Percentiles rank a stretch among this genome's conserved stretches.
Conservation (phyloP, 1,139 yeast species). For the Candida sojae region DNA sequence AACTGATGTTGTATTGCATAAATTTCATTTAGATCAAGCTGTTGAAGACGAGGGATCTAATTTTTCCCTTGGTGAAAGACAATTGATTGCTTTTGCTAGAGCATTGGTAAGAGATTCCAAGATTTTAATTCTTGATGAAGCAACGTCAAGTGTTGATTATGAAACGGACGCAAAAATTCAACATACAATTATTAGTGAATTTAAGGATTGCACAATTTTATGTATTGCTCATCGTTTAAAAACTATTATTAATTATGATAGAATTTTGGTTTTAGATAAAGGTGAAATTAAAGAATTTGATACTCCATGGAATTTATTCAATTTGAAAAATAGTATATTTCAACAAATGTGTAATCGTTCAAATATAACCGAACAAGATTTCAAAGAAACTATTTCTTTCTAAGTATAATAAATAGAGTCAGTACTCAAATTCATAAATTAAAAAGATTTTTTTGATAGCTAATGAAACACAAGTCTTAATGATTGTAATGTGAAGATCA, state of each 20-base stretch:
- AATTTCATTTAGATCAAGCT: slow-evolving; percentile 39
- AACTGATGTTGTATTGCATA: slow-evolving; percentile 23
- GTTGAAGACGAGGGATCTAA: slow-evolving; percentile 44
- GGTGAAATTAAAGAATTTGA: slow-evolving; percentile 66
- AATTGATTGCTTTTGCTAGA: slow-evolving; percentile 43
- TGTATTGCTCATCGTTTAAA: slow-evolving; percentile 46
- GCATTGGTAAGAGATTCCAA: slow-evolving; percentile 41
- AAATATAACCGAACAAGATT: slow-evolving; percentile 38
- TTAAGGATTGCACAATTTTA: slow-evolving; percentile 37
- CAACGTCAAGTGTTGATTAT: slow-evolving; percentile 45
- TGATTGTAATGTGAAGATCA: too few relatives aligned
- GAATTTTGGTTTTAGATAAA: slow-evolving; percentile 40
- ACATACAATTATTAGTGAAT: slow-evolving; percentile 34
- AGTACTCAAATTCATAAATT: too few relatives aligned
- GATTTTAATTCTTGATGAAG: slow-evolving; percentile 43
- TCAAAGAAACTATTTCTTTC: slow-evolving; percentile 9
- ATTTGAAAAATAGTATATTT: slow-evolving; percentile 26
- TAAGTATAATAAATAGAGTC: background rate
- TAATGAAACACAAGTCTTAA: too few relatives aligned
- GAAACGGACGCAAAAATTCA: slow-evolving; percentile 46
- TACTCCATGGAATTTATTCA: slow-evolving; percentile 40
- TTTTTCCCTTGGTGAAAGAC: slow-evolving; percentile 44
- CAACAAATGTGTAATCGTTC: slow-evolving; percentile 64
- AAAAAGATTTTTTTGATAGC: too few relatives aligned
- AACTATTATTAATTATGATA: slow-evolving; percentile 39